Percentiles rank a stretch among this genome's conserved stretches.
phyloP scores from a whole-genome alignment of 1,284 basidiomycete genomes.

The Schizopora paradoxa region DNA sequence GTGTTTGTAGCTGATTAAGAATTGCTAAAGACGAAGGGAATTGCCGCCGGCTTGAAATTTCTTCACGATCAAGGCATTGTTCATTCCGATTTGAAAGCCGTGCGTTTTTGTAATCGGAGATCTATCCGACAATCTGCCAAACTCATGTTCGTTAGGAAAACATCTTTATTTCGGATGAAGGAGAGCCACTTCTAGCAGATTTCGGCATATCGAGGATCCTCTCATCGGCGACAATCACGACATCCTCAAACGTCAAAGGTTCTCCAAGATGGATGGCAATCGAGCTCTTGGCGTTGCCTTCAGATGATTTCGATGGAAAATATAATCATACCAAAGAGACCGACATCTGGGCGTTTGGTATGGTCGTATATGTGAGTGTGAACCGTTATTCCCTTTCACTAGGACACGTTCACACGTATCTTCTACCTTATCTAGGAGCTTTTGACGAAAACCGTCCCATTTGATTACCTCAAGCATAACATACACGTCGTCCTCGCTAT shows the following conservation, averaged over 20 bases:
- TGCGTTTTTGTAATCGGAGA: neutral
- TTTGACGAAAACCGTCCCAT: too few species aligned
- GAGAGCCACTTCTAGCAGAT: conserved; percentile 6
- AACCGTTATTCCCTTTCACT: neutral
- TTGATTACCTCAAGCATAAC: too few species aligned
- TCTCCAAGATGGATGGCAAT: conserved; percentile 5
- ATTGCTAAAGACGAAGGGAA: neutral
- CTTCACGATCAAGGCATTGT: conserved; percentile 5
- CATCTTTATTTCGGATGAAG: conserved; percentile 3
- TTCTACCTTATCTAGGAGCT: conserved; percentile 9
- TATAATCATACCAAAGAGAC: conserved; percentile 3
- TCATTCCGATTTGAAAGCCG: conserved; percentile 11
- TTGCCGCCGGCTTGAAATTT: conserved; percentile 6
- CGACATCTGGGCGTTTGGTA: conserved; percentile 14
- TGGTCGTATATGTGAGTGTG: conserved; percentile 7
- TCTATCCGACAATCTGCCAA: too few species aligned
- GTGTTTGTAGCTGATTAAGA: neutral
- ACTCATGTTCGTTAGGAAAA: conserved; percentile 10
- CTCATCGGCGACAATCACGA: conserved; percentile 1
- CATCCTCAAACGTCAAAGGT: conserved; percentile 3
- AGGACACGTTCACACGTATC: neutral
- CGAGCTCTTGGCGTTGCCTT: conserved; percentile 1
- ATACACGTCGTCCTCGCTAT: too few species aligned
- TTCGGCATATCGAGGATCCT: conserved; percentile 7
- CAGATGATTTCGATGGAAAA: too few species aligned